A percentile compares a stretch with the other conserved stretches of the same genome.
Conservation (phyloP, 345 rosid species). For the Salix purpurea region DNA sequence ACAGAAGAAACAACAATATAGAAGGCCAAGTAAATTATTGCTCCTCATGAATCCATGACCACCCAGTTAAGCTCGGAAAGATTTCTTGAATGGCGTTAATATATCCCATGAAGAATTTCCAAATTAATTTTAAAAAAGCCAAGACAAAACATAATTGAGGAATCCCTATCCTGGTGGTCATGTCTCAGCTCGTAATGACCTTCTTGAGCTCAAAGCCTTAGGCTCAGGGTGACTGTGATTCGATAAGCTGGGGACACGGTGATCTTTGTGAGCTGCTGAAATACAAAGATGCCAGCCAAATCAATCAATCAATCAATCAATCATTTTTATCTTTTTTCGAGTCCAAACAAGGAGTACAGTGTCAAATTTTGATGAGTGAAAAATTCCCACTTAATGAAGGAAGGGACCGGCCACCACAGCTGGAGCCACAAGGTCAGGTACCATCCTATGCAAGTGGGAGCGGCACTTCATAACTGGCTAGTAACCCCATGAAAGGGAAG, state of each 20-base stretch:
- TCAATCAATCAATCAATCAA: constrained; percentile 2
- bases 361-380: neutral
- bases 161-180: neutral
- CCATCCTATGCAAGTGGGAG: constrained; percentile 10
- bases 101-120: neutral
- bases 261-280: neutral
- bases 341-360: too few species aligned
- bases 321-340: neutral
- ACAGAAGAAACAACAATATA: too few species aligned
- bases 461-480: neutral
- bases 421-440: neutral
- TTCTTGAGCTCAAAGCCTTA: neutral
- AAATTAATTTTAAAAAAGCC: neutral
- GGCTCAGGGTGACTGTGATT: neutral
- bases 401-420: neutral
- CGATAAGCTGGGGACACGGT: neutral
- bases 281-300: neutral
- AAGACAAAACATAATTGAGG: neutral
- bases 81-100: neutral
- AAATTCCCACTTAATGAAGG: neutral
- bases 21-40: too few species aligned
- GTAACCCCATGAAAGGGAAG: neutral
- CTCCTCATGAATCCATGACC: too few species aligned
- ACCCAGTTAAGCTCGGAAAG: too few species aligned
- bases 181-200: neutral